Evolutionary conservation across 331 rosid species (phyloP).

Genomic region (Stylosanthes scabra): DNA sequence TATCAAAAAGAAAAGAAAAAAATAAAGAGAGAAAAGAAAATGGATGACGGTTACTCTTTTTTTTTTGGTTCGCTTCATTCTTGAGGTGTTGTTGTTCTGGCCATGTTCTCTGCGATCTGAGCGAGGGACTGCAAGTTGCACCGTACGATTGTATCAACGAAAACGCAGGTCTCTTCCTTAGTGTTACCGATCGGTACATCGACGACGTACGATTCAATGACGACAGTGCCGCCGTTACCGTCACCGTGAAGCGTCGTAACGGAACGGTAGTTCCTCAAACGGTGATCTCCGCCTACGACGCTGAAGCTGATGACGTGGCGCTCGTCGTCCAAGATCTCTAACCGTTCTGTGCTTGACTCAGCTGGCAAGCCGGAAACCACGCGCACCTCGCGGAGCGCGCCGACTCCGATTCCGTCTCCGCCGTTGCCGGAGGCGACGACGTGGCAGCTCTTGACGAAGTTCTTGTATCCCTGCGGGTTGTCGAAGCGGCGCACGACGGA

Average conservation of each 20-base stretch:
- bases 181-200: constrained; percentile 57
- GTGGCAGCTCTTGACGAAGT: constrained; percentile 58
- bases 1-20: background rate
- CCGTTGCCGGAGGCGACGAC: constrained; percentile 33
- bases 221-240: constrained; percentile 49
- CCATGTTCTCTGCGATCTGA: constrained; percentile 49
- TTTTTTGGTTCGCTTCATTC: background rate
- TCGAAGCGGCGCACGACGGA: constrained; percentile 54
- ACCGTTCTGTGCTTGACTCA: constrained; percentile 51
- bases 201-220: constrained; percentile 55
- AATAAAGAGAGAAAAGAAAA: background rate
- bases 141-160: constrained; percentile 55
- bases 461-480: constrained; percentile 55
- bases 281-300: constrained; percentile 56
- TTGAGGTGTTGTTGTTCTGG: background rate
- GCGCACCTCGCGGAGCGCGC: constrained; percentile 48
- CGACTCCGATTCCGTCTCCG: constrained; percentile 42
- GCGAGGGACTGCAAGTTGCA: constrained; percentile 58
- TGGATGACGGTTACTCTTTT: background rate
- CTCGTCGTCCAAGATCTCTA: constrained; percentile 61
- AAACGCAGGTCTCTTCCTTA: constrained; percentile 56
- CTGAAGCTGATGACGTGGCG: constrained; percentile 58
- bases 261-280: constrained; percentile 50
- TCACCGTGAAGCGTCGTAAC: constrained; percentile 57
- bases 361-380: constrained; percentile 60